Percentiles rank a stretch among this genome's conserved stretches.
phyloP scores from a whole-genome alignment of 257 asterid genomes.

The Solanum dulcamara region DNA sequence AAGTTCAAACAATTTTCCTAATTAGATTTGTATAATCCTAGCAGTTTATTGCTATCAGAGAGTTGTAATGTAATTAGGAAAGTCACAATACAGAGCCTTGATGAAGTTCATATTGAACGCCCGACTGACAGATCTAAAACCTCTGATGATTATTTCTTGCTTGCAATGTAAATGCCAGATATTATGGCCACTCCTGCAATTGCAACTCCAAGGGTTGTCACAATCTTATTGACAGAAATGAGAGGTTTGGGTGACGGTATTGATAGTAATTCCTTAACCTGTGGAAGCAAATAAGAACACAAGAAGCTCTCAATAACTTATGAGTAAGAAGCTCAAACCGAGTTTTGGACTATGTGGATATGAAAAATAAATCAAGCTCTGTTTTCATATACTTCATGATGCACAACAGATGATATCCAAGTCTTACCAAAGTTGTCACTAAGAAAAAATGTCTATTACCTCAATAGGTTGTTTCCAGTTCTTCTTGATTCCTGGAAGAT shows the following conservation, averaged over 20 bases:
- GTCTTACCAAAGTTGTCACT: background rate
- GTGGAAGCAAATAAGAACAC: background rate
- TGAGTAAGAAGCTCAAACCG: background rate
- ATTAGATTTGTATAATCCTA: background rate
- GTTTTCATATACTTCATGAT: background rate
- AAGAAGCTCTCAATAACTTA: background rate
- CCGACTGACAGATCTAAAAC: background rate
- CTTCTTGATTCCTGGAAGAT: constrained; percentile 70
- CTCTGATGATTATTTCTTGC: constrained; percentile 38
- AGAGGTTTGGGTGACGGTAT: constrained; percentile 29
- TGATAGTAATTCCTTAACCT: constrained; percentile 49
- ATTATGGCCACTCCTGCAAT: constrained; percentile 62
- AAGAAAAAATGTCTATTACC: constrained; percentile 21
- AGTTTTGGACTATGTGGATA: background rate
- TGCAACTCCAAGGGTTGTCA: constrained; percentile 52
- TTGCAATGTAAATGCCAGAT: constrained; percentile 56
- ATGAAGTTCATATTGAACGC: background rate
- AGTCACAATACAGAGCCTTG: background rate
- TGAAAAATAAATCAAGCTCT: background rate
- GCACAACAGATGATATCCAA: background rate
- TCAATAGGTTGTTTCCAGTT: constrained; percentile 79
- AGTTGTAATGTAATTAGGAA: no score
- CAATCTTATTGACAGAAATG: constrained; percentile 26
- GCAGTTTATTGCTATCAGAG: background rate
- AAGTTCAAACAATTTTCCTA: background rate